Percentiles rank a stretch among this genome's conserved stretches.
Conservation (phyloP, 495 filamentous ascomycete species). For the Neurospora hispaniola region DNA sequence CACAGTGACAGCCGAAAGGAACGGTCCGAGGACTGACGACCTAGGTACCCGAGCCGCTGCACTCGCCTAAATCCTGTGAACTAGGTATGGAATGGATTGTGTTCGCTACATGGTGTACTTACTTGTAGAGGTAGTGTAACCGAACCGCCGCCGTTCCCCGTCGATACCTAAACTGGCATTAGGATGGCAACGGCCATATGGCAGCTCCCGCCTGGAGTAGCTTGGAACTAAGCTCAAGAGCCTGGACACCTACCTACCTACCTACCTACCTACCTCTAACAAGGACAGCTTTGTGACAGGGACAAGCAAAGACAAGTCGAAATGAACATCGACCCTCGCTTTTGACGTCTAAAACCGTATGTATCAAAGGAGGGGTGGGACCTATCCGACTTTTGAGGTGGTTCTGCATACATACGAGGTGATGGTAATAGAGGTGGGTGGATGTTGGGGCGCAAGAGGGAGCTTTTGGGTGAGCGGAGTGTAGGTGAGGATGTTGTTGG, state of each 20-base stretch:
- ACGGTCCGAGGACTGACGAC: neutral
- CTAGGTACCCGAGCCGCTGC: no score
- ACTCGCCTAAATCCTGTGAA: neutral
- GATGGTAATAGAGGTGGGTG: slow-evolving; percentile 17
- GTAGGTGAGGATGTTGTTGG: neutral
- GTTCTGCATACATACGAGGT: neutral
- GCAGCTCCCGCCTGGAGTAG: no score
- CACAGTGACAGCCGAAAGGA: neutral
- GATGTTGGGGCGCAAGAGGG: slow-evolving; percentile 24
- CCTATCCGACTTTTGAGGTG: no score
- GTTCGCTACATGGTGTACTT: neutral
- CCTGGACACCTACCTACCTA: no score
- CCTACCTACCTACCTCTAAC: no score
- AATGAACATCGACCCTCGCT: neutral
- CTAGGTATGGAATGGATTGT: neutral
- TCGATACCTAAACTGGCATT: neutral
- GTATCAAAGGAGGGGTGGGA: no score
- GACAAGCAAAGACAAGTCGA: no score
- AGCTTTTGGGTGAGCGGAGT: neutral
- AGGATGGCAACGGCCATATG: no score
- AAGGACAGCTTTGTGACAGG: no score
- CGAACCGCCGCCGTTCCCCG: neutral
- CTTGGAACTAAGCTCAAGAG: no score
- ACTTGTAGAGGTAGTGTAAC: neutral
- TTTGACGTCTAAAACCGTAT: neutral